A percentile compares a stretch with the other conserved stretches of the same genome.
These are phyloP conservation scores for Fusarium succisae DNA, from an alignment of 2,329 filamentous ascomycete species.

Conservation along the genomic window DNA sequence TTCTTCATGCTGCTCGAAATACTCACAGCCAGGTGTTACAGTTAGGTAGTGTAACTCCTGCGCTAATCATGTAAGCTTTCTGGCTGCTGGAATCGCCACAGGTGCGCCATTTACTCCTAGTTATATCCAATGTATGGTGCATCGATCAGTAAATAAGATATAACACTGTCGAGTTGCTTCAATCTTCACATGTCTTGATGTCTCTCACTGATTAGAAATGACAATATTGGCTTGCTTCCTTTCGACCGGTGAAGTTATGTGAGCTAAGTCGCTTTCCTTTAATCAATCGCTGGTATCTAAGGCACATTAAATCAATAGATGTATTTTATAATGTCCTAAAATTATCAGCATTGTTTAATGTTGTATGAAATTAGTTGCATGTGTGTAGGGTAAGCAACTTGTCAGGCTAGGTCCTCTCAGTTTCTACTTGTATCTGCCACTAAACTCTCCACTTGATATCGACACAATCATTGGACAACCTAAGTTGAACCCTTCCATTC, in stretches of 20 bases:
- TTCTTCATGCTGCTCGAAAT: background rate
- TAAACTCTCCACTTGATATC: slow-evolving; percentile 23
- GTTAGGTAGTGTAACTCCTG: background rate
- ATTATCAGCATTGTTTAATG: background rate
- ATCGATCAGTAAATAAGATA: too few species aligned
- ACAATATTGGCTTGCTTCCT: background rate
- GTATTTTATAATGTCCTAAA: background rate
- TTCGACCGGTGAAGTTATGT: background rate
- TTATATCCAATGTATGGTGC: background rate
- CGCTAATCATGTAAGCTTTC: background rate
- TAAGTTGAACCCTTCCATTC: slow-evolving; percentile 1
- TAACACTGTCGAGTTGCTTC: background rate
- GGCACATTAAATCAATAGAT: background rate
- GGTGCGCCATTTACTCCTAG: too few species aligned
- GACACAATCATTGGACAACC: slow-evolving; percentile 20
- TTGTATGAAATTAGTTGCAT: background rate
- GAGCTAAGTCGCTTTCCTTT: background rate
- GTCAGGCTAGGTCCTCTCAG: background rate
- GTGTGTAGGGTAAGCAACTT: slow-evolving; percentile 5
- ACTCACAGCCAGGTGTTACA: background rate
- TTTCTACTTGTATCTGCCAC: background rate
- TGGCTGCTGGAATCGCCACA: background rate
- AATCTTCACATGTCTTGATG: background rate
- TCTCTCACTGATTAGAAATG: background rate
- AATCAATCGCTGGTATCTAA: background rate